Conservation (phyloP, 768 basidiomycete genomes). For the Leccinum boreale region DNA sequence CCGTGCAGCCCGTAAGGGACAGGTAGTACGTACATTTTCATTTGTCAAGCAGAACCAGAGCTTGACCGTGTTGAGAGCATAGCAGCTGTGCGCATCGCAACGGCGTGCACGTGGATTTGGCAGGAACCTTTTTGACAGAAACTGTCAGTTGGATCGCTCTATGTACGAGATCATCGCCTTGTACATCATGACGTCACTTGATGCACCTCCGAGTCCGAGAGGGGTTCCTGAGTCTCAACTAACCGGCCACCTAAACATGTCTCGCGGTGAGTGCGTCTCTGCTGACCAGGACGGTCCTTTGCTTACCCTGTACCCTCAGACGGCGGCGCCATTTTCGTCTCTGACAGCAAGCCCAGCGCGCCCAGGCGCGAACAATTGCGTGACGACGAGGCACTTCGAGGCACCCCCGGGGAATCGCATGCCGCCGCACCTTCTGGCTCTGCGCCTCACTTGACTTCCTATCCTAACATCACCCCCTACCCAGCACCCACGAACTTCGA, state of each 20-base stretch:
- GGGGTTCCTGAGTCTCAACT: neutral
- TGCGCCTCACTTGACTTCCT: neutral
- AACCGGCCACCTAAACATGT: neutral
- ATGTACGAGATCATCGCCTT: neutral
- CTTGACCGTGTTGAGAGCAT: neutral
- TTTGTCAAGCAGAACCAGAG: neutral
- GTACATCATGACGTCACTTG: neutral
- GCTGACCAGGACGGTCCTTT: neutral
- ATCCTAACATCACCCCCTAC: neutral
- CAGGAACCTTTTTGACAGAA: neutral
- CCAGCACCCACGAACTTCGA: neutral
- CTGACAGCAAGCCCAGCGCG: constrained; percentile 1
- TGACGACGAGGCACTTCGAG: neutral
- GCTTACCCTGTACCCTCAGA: neutral
- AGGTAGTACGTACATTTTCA: neutral
- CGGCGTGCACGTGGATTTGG: neutral
- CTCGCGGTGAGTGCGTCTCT: neutral
- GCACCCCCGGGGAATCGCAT: neutral
- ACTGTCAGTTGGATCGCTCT: neutral
- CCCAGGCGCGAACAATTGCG: neutral
- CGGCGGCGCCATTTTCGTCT: neutral
- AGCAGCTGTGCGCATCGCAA: neutral
- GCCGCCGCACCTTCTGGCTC: neutral
- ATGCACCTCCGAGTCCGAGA: too few species aligned
- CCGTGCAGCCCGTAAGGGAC: neutral